Evolutionary conservation across 345 rosid genomes (phyloP).

Genomic region (Eucalyptus viminalis): DNA sequence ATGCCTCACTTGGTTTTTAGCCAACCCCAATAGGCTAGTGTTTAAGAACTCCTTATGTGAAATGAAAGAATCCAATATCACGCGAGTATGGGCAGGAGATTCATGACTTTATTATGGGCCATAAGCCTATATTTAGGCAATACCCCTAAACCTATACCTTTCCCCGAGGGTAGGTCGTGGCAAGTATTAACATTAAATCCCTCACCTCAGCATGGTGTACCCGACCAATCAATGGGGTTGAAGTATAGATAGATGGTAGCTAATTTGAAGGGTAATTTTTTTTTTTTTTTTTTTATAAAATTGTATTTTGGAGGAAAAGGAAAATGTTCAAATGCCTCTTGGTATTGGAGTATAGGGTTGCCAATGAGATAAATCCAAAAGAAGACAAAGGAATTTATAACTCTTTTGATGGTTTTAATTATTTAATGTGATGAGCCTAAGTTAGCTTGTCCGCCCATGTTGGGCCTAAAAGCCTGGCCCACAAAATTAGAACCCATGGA

Average conservation of each 20-base stretch:
- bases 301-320: not conserved
- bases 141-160: fast-evolving
- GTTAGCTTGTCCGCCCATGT: no score
- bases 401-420: no score
- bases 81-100: fast-evolving
- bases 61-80: no score
- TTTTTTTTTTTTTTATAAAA: not conserved
- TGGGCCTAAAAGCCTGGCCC: no score
- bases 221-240: not conserved
- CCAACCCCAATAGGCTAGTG: no score
- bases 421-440: no score
- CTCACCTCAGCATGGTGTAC: not conserved
- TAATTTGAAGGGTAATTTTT: not conserved
- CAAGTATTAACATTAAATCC: not conserved
- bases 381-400: not conserved
- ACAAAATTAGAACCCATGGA: no score
- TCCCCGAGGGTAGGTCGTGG: fast-evolving
- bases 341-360: not conserved
- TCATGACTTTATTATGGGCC: fast-evolving
- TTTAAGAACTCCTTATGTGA: no score
- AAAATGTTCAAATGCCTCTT: not conserved
- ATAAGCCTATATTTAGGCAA: no score
- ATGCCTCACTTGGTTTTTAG: no score
- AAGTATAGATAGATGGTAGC: not conserved
- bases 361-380: not conserved